These are phyloP conservation scores for Omphalotus guepiniiformis DNA, from an alignment of 768 basidiomycete species.

Conservation along the genomic window DNA sequence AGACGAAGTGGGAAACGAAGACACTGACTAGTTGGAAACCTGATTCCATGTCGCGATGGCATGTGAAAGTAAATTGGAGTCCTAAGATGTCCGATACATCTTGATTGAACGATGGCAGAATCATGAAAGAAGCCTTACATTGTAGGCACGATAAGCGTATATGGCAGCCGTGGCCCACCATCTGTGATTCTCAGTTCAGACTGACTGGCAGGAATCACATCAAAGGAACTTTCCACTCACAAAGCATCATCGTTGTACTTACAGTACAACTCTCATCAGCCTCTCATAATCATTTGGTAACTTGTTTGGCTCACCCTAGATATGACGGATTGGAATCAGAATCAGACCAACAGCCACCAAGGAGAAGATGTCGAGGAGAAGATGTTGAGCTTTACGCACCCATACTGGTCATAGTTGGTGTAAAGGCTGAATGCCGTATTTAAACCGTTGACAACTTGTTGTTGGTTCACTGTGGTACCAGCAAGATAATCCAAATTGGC, in stretches of 20 bases:
- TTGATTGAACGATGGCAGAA: neutral
- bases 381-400: constrained; percentile 20
- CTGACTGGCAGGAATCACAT: neutral
- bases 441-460: constrained; percentile 33
- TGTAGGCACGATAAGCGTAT: constrained; percentile 46
- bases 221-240: constrained; percentile 19
- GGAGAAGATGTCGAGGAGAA: neutral
- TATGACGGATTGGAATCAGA: no score
- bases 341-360: no score
- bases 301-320: constrained; percentile 4
- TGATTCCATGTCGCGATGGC: constrained; percentile 46
- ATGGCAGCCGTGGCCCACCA: constrained; percentile 55
- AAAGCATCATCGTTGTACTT: constrained; percentile 48
- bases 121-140: constrained; percentile 10
- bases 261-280: neutral
- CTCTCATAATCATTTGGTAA: neutral
- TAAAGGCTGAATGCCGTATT: constrained; percentile 36
- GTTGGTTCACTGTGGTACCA: constrained; percentile 32
- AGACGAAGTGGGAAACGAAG: neutral
- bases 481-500: constrained; percentile 42
- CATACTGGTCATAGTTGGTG: constrained; percentile 39
- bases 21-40: constrained; percentile 40
- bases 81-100: constrained; percentile 12
- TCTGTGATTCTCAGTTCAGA: constrained; percentile 16
- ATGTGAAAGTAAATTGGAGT: constrained; percentile 36